Base-by-base conservation (phyloP, 768 basidiomycete species). In the Mycena albidolilacea region DNA sequence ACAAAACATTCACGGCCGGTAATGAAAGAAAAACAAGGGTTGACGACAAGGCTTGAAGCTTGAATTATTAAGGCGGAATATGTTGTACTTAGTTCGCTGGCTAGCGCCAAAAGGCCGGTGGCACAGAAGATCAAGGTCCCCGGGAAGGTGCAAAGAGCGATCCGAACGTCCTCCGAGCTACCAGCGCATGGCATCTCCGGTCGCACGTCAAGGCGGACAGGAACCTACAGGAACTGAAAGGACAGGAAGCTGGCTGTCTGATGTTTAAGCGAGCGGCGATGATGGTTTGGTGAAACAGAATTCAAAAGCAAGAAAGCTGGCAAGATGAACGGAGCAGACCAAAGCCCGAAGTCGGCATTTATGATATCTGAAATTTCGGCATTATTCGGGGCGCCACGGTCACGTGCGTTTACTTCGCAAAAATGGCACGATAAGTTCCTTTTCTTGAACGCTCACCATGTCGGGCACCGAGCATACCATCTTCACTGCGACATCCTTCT, bases 401-500 rank as follows among this genome's bases (percentile, higher is more conserved):
- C 52, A 54, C 52, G 8, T n/a, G 50, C 9, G 21, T 8, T n/a
- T 7, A 10, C 23, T 30, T 23, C 23, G 11, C 52, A 54, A 12
- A 54, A 54, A 54, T 54, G 21, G 52, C 21, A 54, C 52, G 52
- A 54, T 30, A 52, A 52, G 15, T 17, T 48, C 46, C 41, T 7
- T 14, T 54, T 21, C 52, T 30, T 30, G 23, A 11, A 54, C 52
- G 5, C 43, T 48, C 52, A 58, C 21, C 54, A 72, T 71, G 70
- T 41, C 70, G 12, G 30, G 30, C 30, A 41, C 48, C 8, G 67
- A 69, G 3, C 72, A 69, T 50, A 69, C 64, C 15, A 67, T 89
- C 11, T 90, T 92, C 77, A 92, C 89, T 0, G 77, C 83, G 23
- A 93, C 90, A 3, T 94, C 93, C 17, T 87, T 87, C 0, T 87